A percentile compares a stretch with the other conserved stretches of the same genome.
Conservation (phyloP, 2,329 filamentous ascomycete species). For the Arthrobotrys iridis region DNA sequence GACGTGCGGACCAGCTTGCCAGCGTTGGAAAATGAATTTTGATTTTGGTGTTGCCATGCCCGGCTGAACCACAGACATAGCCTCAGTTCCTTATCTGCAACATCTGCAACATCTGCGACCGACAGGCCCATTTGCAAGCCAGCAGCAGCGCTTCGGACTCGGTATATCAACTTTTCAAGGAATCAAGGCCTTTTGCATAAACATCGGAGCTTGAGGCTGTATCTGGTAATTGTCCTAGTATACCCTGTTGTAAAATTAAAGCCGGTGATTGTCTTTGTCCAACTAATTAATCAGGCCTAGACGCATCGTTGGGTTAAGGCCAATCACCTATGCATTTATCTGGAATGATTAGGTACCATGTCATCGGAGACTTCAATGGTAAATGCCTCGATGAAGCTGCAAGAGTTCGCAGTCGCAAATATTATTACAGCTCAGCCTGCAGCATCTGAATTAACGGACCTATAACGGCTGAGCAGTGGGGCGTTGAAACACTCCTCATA, state of each 20-base stretch:
- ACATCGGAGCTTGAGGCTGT: background rate
- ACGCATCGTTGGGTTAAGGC: background rate
- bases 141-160: constrained; percentile 32
- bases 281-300: constrained; percentile 8
- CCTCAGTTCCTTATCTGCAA: too few relatives aligned
- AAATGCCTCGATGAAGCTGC: constrained; percentile 28
- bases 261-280: background rate
- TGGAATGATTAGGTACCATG: background rate
- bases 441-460: background rate
- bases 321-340: background rate
- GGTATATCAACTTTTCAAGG: background rate
- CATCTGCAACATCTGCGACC: too few relatives aligned
- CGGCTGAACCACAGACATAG: background rate
- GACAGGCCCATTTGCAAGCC: background rate
- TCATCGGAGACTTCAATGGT: constrained; percentile 22
- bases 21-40: constrained; percentile 23
- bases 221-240: background rate
- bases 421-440: constrained; percentile 19
- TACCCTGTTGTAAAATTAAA: background rate
- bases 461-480: background rate
- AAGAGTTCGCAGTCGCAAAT: constrained; percentile 27
- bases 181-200: background rate
- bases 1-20: too few relatives aligned
- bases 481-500: background rate
- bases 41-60: constrained; percentile 42